Evolutionary conservation across 2,329 filamentous ascomycete species (phyloP).

Genomic region (Phyllosticta citrichinensis): DNA sequence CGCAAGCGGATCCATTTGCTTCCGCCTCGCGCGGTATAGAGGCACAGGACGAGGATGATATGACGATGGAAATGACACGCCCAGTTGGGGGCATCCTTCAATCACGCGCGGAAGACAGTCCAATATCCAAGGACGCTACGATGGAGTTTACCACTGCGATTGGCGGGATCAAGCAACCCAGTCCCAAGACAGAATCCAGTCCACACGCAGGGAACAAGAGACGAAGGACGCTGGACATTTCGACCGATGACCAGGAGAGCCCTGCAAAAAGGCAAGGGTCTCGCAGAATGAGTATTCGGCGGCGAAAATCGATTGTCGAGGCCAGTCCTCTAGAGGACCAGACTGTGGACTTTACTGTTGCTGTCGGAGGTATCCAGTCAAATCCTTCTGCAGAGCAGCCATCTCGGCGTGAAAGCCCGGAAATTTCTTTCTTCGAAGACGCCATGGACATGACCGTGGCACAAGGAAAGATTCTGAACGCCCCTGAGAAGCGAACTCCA

Average conservation of each 20-base stretch:
- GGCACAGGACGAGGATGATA: slow-evolving; percentile 50
- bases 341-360: slow-evolving; percentile 31
- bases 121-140: slow-evolving; percentile 37
- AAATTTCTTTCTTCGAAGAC: slow-evolving; percentile 22
- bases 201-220: slow-evolving; percentile 33
- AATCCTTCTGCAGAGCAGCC: neutral
- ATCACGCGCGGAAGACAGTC: slow-evolving; percentile 26
- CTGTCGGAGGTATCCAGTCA: slow-evolving; percentile 26
- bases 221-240: slow-evolving; percentile 27
- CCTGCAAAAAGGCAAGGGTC: slow-evolving; percentile 25
- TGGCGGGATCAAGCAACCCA: slow-evolving; percentile 37
- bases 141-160: slow-evolving; percentile 49
- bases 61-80: slow-evolving; percentile 91
- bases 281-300: slow-evolving; percentile 29
- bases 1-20: slow-evolving; percentile 10
- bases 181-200: slow-evolving; percentile 18
- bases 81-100: slow-evolving; percentile 70
- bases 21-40: slow-evolving; percentile 17
- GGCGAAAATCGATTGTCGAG: slow-evolving; percentile 26
- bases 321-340: slow-evolving; percentile 28
- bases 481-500: neutral
- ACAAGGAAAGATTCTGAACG: slow-evolving; percentile 25
- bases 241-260: slow-evolving; percentile 24
- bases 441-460: slow-evolving; percentile 32
- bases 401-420: slow-evolving; percentile 18